phyloP scores from a whole-genome alignment of 2,329 filamentous ascomycete species.

The Penicillium frequentans region DNA sequence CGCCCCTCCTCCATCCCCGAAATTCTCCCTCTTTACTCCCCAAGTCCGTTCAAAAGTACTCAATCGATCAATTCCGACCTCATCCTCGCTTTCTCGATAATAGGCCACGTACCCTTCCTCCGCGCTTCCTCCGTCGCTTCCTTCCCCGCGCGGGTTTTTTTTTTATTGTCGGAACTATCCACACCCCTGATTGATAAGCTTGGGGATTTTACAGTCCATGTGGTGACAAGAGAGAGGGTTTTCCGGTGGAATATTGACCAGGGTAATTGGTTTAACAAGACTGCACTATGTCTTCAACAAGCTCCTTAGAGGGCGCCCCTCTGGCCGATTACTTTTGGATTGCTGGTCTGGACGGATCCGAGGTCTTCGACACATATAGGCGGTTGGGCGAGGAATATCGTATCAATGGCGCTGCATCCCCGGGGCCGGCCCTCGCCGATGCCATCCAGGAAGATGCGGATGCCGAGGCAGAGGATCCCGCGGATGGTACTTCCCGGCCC shows the following conservation, averaged over 20 bases:
- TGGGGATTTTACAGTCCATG: slow-evolving; percentile 17
- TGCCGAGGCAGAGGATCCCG: slow-evolving; percentile 52
- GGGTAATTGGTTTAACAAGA: slow-evolving; percentile 16
- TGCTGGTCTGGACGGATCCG: slow-evolving; percentile 48
- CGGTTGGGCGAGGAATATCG: slow-evolving; percentile 45
- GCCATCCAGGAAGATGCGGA: slow-evolving; percentile 62
- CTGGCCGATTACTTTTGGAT: slow-evolving; percentile 70
- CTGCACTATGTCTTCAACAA: slow-evolving; percentile 23
- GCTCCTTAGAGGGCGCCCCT: slow-evolving; percentile 51
- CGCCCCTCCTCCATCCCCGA: slow-evolving; percentile 18
- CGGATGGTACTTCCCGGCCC: slow-evolving; percentile 40
- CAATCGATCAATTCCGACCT: slow-evolving; percentile 6
- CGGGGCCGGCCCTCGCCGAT: slow-evolving; percentile 49
- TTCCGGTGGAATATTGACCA: slow-evolving; percentile 10
- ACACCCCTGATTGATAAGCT: slow-evolving; percentile 10
- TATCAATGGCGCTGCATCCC: slow-evolving; percentile 33
- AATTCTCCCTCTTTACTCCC: slow-evolving; percentile 11
- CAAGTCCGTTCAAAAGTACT: neutral
- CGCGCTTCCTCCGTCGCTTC: neutral
- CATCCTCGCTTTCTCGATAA: neutral
- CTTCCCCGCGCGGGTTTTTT: neutral
- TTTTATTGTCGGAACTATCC: neutral
- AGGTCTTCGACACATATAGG: slow-evolving; percentile 46
- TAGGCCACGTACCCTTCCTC: neutral
- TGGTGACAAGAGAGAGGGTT: slow-evolving; percentile 12